phyloP scores from a whole-genome alignment of 768 basidiomycete genomes.

The Pleurotus giganteus region DNA sequence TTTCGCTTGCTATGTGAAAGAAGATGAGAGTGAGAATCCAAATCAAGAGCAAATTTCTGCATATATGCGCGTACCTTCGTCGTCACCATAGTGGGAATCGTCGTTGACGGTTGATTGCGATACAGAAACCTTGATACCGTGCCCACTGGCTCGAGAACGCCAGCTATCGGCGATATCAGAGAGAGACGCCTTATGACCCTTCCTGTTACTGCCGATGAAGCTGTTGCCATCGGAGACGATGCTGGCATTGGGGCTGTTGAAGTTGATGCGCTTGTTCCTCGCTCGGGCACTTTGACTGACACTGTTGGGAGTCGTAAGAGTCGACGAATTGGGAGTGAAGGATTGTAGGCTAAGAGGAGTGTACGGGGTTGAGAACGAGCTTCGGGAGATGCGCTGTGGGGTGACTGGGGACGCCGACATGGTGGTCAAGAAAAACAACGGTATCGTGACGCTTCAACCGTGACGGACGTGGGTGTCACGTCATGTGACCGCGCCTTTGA shows the following conservation, averaged over 20 bases:
- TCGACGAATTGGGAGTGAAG: slow-evolving; percentile 50
- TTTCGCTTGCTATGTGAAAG: slow-evolving; percentile 44
- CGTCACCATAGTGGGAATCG: slow-evolving; percentile 42
- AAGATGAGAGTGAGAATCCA: background rate
- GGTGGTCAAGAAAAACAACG: slow-evolving; percentile 4
- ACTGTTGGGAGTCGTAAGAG: slow-evolving; percentile 61
- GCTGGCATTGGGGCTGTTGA: slow-evolving; percentile 10
- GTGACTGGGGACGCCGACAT: slow-evolving; percentile 13
- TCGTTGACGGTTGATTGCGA: slow-evolving; percentile 41
- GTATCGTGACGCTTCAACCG: slow-evolving; percentile 1
- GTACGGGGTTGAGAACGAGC: slow-evolving; percentile 49
- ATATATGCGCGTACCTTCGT: slow-evolving; percentile 46
- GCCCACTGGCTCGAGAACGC: slow-evolving; percentile 68
- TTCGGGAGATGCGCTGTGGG: slow-evolving; percentile 13
- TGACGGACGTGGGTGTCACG: slow-evolving; percentile 5
- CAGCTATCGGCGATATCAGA: slow-evolving; percentile 68
- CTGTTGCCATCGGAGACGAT: slow-evolving; percentile 4
- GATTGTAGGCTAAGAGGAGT: slow-evolving; percentile 71
- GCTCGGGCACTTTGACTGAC: slow-evolving; percentile 20
- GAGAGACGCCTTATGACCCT: slow-evolving; percentile 39
- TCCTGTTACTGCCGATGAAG: slow-evolving; percentile 11
- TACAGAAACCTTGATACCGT: slow-evolving; percentile 64
- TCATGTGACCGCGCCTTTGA: slow-evolving; percentile 4
- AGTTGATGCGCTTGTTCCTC: slow-evolving; percentile 9
- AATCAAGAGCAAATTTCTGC: background rate